These are phyloP conservation scores for Clonostachys rosea DNA, from an alignment of 2,329 filamentous ascomycete genomes.

Conservation along the genomic window DNA sequence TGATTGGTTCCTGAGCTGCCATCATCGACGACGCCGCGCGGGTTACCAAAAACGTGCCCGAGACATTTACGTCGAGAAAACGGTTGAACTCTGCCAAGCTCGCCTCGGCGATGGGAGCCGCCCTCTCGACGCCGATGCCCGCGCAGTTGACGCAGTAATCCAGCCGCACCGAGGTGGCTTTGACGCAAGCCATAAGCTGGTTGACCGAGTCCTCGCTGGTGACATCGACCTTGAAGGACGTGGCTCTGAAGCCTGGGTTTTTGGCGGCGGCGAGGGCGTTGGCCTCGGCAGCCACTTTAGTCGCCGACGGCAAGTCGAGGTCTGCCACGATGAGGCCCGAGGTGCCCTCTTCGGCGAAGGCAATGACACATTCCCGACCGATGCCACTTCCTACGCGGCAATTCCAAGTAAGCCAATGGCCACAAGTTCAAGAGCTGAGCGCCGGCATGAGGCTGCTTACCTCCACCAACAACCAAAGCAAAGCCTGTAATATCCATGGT, in stretches of 20 bases:
- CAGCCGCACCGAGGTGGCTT: slow-evolving; percentile 6
- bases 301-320: slow-evolving; percentile 4
- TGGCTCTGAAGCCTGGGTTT: slow-evolving; percentile 1
- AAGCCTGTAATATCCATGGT: background rate
- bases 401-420: background rate
- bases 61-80: slow-evolving; percentile 5
- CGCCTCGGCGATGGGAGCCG: slow-evolving; percentile 4
- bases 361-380: slow-evolving; percentile 2
- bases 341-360: slow-evolving; percentile 7
- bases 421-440: background rate
- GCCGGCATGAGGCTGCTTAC: background rate
- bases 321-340: slow-evolving; percentile 6
- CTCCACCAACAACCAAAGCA: background rate
- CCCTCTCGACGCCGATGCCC: background rate
- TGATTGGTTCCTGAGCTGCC: slow-evolving; percentile 4
- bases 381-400: background rate
- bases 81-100: slow-evolving; percentile 5
- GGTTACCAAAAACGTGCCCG: slow-evolving; percentile 6
- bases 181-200: slow-evolving; percentile 1
- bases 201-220: slow-evolving; percentile 6
- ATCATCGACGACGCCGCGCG: slow-evolving; percentile 4
- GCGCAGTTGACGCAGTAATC: slow-evolving; percentile 11
- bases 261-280: slow-evolving; percentile 3
- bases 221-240: slow-evolving; percentile 5
- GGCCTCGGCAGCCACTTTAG: slow-evolving; percentile 1